Base-by-base conservation (phyloP, 805 yeast species). In the Spathaspora boniae region DNA sequence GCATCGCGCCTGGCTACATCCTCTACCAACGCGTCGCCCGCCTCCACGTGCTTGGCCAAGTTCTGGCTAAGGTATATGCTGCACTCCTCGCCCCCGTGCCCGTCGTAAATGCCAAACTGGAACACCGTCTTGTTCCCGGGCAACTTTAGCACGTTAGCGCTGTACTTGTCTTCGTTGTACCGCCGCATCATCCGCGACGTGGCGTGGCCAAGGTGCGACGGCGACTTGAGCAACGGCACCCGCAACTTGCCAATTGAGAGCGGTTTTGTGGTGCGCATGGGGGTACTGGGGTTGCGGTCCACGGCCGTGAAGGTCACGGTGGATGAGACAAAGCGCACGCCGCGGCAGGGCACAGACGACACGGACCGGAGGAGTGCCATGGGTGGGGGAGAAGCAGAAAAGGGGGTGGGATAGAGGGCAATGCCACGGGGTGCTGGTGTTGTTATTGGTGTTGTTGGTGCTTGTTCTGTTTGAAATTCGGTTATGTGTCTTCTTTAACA, bases 31-130 rank as follows among this genome's bases (percentile, higher is more conserved):
- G 55, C 51, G 38, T 64, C 33, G 55, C 68, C 24, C 43, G 48
- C 44, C 78, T 95, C 53, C 74, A 75, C 48, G 56, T 69, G 45
- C 51, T 54, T 37, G 70, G 78, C 45, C 20, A 93, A 65, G 36
- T 78, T 65, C 3, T 68, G 58, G 15, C 70, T 61, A 9, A 89
- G 63, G 49, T 72, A 83, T 16, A 65, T 70, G 30, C 88, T 71
- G 48, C 95, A 86, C 36, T 80, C 80, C 16, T 68, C 70, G 16
- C 96, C 95, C 6, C 98, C 98, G 60, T 93, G 98, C 7, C 98
- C 98, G 60, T 93, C 98, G 57, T 85, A 88, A 2, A 93, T 72
- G 30, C 78, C 76, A 49, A 86, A 80, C 45, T 76, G 78, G 61
- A 91, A 84, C 14, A 62, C 50, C 8, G 51, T 47, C 16, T 46